Evolutionary conservation across 2,329 filamentous ascomycete species (phyloP).

Genomic region (Cladophialophora immunda): DNA sequence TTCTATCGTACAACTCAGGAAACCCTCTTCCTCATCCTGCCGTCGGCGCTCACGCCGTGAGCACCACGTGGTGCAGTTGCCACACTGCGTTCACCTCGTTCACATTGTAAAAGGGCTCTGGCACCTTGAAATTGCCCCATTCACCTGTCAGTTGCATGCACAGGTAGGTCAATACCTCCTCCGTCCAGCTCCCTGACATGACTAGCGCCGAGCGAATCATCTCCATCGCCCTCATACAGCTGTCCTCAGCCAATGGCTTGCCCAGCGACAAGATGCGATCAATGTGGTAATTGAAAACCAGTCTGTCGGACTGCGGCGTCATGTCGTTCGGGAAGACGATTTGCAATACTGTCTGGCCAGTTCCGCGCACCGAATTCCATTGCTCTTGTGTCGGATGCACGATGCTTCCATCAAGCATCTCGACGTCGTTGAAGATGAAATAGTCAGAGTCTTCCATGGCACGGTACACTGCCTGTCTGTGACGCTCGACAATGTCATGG

Average conservation of each 20-base stretch:
- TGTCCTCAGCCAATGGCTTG: slow-evolving; percentile 13
- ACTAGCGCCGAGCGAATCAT: slow-evolving; percentile 31
- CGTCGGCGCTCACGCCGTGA: neutral
- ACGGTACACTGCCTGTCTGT: slow-evolving; percentile 41
- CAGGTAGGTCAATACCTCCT: slow-evolving; percentile 25
- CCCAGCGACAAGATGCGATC: slow-evolving; percentile 25
- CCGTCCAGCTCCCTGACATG: slow-evolving; percentile 29
- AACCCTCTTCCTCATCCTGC: neutral
- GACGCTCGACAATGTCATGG: slow-evolving; percentile 48
- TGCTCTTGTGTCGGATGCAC: slow-evolving; percentile 24
- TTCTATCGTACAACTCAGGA: slow-evolving; percentile 1
- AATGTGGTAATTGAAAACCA: slow-evolving; percentile 28
- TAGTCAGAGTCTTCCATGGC: slow-evolving; percentile 35
- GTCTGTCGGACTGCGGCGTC: slow-evolving; percentile 14
- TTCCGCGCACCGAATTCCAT: slow-evolving; percentile 33
- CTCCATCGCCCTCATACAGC: slow-evolving; percentile 26
- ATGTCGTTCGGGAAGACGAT: slow-evolving; percentile 23
- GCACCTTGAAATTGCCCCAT: slow-evolving; percentile 34
- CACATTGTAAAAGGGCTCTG: slow-evolving; percentile 31
- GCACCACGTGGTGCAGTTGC: slow-evolving; percentile 1
- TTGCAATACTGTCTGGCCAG: slow-evolving; percentile 20
- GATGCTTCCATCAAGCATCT: slow-evolving; percentile 23
- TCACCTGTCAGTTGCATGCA: slow-evolving; percentile 35
- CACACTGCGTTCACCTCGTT: slow-evolving; percentile 26
- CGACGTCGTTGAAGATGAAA: slow-evolving; percentile 37